These are phyloP conservation scores for Botrytis galanthina DNA, from an alignment of 2,329 filamentous ascomycete genomes.

Conservation along the genomic window DNA sequence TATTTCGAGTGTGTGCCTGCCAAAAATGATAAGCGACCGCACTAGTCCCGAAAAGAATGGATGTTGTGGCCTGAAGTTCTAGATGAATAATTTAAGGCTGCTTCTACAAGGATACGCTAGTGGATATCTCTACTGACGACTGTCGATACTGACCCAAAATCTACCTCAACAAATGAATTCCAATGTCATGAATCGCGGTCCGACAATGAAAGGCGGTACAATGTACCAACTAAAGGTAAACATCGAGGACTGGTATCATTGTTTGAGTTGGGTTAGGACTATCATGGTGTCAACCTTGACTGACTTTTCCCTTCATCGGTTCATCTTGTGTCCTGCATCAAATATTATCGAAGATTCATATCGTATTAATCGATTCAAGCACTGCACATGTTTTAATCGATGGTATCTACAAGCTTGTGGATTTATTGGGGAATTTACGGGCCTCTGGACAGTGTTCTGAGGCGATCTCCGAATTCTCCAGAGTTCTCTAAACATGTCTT, in stretches of 20 bases:
- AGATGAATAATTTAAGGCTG: not conserved
- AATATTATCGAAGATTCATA: not conserved
- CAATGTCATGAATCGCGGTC: not conserved
- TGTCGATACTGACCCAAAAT: not conserved
- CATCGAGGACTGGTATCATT: not conserved
- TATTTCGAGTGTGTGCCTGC: too few species aligned
- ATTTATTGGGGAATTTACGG: not conserved
- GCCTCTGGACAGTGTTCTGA: constrained; percentile 15
- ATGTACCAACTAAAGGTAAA: not conserved
- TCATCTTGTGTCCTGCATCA: constrained; percentile 2
- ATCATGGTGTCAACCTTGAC: not conserved
- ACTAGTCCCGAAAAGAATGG: constrained; percentile 3
- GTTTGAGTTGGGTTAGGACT: constrained; percentile 1
- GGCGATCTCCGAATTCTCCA: not conserved
- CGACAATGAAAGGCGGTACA: not conserved
- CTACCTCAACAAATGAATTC: constrained; percentile 3
- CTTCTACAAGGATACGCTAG: not conserved
- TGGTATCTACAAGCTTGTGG: constrained; percentile 1
- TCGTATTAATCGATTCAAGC: not conserved
- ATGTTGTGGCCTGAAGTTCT: not conserved
- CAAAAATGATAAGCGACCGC: constrained; percentile 2
- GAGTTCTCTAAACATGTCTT: not conserved
- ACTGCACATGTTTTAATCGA: not conserved
- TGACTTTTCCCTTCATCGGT: not conserved
- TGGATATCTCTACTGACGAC: constrained; percentile 15